Evolutionary conservation across 208 protist species (phyloP).

Genomic region (Acanthamoeba healyi): DNA sequence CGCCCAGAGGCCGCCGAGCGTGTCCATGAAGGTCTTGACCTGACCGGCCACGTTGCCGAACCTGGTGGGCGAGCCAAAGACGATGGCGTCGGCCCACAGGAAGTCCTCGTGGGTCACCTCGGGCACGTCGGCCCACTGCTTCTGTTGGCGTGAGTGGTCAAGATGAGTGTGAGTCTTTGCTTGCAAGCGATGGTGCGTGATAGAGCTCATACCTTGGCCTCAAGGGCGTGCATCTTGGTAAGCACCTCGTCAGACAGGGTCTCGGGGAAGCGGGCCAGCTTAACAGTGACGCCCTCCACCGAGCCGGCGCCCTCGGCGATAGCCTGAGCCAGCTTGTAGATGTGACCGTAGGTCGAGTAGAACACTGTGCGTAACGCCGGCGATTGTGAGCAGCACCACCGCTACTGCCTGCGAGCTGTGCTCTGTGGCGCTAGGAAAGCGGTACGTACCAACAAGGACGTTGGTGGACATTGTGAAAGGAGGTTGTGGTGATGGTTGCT

Average conservation of each 20-base stretch:
- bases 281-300: constrained; percentile 73
- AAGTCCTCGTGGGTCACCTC: constrained; percentile 61
- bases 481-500: too few relatives aligned
- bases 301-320: constrained; percentile 78
- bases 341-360: constrained; percentile 83
- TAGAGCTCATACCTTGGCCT: constrained; percentile 72
- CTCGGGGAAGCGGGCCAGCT: constrained; percentile 72
- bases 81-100: constrained; percentile 72
- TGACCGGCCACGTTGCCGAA: constrained; percentile 73
- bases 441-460: too few relatives aligned
- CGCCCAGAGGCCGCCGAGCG: constrained; percentile 72
- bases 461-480: too few relatives aligned
- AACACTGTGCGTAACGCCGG: too few relatives aligned
- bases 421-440: too few relatives aligned
- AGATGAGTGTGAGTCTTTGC: too few relatives aligned
- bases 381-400: too few relatives aligned
- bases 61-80: constrained; percentile 72
- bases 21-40: constrained; percentile 77
- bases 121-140: constrained; percentile 77
- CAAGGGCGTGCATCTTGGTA: constrained; percentile 79
- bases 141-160: neutral
- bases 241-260: constrained; percentile 79
- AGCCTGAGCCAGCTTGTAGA: constrained; percentile 77
- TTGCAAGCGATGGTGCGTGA: too few relatives aligned
- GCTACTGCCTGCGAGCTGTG: too few relatives aligned